Evolutionary conservation across 257 asterid genomes (phyloP).

Genomic region (Solanum peruvianum): DNA sequence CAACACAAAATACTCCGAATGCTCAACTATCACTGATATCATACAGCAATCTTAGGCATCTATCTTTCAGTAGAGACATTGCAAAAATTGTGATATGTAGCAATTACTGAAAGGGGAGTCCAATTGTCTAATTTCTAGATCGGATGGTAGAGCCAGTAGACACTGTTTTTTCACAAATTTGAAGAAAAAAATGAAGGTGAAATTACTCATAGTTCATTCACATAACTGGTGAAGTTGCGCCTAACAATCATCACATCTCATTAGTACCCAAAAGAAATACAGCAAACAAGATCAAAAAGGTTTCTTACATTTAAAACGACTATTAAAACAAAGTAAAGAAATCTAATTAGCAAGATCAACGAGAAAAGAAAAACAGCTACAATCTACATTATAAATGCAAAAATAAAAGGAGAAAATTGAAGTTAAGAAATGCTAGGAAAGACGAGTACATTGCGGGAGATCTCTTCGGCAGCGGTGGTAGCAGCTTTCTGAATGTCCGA

Average conservation of each 20-base stretch:
- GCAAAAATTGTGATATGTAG: not conserved
- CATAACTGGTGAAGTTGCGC: not conserved
- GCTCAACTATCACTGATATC: not conserved
- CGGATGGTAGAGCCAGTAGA: not conserved
- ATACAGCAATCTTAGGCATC: not conserved
- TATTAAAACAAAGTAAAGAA: not conserved
- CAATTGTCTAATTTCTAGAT: not conserved
- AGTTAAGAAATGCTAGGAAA: not conserved
- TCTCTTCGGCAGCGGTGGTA: slow-evolving; percentile 74
- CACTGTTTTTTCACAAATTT: not conserved
- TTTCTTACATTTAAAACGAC: not conserved
- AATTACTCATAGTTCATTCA: not conserved
- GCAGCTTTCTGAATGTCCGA: slow-evolving; percentile 87
- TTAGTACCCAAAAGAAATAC: not conserved
- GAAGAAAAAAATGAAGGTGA: not conserved
- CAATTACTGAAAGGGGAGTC: not conserved
- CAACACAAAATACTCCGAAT: not conserved
- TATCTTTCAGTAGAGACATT: not conserved
- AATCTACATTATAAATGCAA: not conserved
- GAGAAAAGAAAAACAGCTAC: not conserved
- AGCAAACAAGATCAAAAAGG: not conserved
- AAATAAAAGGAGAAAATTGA: not conserved
- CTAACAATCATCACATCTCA: not conserved
- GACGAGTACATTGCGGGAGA: slow-evolving; percentile 67
- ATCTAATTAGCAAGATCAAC: not conserved